phyloP scores from a whole-genome alignment of 2,329 filamentous ascomycete species.

The Botrytis tulipae region DNA sequence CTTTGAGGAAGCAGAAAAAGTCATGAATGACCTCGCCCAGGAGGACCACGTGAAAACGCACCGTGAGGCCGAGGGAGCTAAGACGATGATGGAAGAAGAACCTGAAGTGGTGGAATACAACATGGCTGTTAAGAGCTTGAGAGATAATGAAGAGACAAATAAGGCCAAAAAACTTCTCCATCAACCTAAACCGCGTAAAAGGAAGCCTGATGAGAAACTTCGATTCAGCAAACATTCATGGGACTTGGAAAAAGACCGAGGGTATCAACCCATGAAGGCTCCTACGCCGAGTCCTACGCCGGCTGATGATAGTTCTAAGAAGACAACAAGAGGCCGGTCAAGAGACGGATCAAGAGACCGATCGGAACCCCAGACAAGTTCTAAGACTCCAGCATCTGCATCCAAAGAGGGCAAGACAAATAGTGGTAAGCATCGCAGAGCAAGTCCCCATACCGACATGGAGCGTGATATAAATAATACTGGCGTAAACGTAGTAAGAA shows the following conservation, averaged over 20 bases:
- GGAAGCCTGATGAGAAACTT: too few species aligned
- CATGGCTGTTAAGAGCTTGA: too few species aligned
- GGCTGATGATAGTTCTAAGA: fast-evolving
- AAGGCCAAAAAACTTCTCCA: neutral
- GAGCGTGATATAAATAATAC: too few species aligned
- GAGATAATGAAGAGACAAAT: neutral
- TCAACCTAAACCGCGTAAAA: neutral
- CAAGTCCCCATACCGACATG: neutral
- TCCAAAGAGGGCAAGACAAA: neutral
- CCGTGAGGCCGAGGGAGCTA: neutral
- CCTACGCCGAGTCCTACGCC: too few species aligned
- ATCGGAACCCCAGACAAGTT: neutral
- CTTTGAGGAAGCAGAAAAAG: neutral
- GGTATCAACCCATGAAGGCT: too few species aligned
- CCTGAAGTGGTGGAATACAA: too few species aligned
- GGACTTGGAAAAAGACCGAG: too few species aligned
- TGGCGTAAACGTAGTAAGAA: too few species aligned
- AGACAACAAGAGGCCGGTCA: neutral
- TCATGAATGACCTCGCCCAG: neutral
- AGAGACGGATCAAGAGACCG: neutral
- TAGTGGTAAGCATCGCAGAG: too few species aligned
- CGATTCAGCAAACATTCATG: too few species aligned
- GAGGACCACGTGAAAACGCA: fast-evolving
- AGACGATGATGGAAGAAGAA: neutral
- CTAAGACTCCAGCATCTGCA: neutral